phyloP scores from a whole-genome alignment of 2,329 filamentous ascomycete species.

The Ilyonectria destructans region DNA sequence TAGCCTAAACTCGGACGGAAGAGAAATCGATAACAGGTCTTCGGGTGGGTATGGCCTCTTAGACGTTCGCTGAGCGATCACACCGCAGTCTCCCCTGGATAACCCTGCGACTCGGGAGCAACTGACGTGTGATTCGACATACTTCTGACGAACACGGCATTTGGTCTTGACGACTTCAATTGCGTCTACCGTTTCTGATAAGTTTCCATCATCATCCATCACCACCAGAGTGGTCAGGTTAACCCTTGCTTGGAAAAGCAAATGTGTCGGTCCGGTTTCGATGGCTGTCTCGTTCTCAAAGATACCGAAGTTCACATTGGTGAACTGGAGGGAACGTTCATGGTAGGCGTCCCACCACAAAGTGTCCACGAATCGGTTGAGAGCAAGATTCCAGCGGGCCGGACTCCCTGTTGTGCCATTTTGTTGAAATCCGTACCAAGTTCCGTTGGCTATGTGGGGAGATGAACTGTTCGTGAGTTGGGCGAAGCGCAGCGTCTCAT shows the following conservation, averaged over 20 bases:
- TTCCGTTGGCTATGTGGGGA: constrained; percentile 16
- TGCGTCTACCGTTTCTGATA: not conserved
- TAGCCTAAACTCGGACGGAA: not conserved
- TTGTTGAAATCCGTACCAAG: constrained; percentile 23
- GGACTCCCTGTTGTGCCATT: not conserved
- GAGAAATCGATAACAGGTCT: not conserved
- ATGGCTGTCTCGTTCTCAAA: constrained; percentile 28
- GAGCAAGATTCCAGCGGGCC: constrained; percentile 3
- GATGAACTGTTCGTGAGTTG: too few relatives aligned
- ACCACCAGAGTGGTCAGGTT: too few relatives aligned
- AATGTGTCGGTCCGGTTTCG: not conserved
- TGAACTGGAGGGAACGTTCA: not conserved
- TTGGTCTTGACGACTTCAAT: not conserved
- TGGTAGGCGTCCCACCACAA: constrained; percentile 2
- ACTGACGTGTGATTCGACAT: constrained; percentile 30
- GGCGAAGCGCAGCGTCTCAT: not conserved
- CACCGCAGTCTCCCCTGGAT: constrained; percentile 16
- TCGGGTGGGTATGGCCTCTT: not conserved
- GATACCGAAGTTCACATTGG: not conserved
- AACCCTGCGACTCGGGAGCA: constrained; percentile 6
- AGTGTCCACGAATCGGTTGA: constrained; percentile 6
- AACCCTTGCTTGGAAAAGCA: constrained; percentile 20
- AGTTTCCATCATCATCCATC: too few relatives aligned
- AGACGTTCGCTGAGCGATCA: constrained; percentile 24
- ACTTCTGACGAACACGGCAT: constrained; percentile 23